Evolutionary conservation across 164 flowering plant species (phyloP), one percentile per base, ranked within the genome.

Genomic region (Warburgia ugandensis): DNA sequence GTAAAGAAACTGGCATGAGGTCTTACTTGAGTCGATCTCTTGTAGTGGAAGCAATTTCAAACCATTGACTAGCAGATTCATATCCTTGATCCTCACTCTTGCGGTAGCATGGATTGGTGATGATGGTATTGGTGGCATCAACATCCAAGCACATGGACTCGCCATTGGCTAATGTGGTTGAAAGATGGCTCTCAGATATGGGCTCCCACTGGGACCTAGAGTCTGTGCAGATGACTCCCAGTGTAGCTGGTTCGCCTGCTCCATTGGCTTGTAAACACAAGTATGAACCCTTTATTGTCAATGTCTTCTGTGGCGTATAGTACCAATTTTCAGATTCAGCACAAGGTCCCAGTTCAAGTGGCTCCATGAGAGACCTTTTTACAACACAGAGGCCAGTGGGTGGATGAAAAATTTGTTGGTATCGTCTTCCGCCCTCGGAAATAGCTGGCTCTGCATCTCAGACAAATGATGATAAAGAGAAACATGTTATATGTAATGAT

Each of bases 51-150:
- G n/a, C n/a, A n/a, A 85, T 54, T 40, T 83, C 81, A 72, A 85
- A 89, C 97, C 97, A 89, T 66, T 89, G 92, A 58, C 78, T 81
- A 2, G 21, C 70, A 5, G 97, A 89, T 37, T 89, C 90, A 48
- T 92, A 85, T 6, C 3, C 52, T 3, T 39, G 58, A 25, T 78
- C 75, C 36, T 45, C 44, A 14, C 58, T 67, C 63, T 77, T 54
- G 60, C 97, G 85, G 44, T 68, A 75, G 65, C 92, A 89, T 19
- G 61, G 27, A 45, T 56, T 79, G 14, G 79, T 75, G 26, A 81
- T 63, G 37, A 89, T 31, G 13, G 20, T 57, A 42, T 78, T 71
- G 55, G 36, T 50, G 11, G 78, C 55, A 37, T 73, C 82, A 2
- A 83, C 62, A 54, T 89, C 97, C 62, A 89, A 73, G 66, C 97